Evolutionary conservation across 1,284 basidiomycete species (phyloP).

Genomic region (Caloboletus firmus): DNA sequence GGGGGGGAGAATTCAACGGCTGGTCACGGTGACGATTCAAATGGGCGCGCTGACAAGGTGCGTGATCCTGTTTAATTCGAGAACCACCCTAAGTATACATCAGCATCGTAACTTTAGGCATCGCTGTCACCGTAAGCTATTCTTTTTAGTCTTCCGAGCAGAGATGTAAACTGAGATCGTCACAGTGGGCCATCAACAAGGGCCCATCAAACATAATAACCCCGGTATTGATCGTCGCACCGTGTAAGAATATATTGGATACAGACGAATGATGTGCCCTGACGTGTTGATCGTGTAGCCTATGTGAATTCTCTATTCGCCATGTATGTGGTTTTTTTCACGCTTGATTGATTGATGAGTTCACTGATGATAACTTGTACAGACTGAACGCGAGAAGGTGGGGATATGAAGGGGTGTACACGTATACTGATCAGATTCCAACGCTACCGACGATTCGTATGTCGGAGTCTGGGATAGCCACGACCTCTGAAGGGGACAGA

Average conservation of each 20-base stretch:
- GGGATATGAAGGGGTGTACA: not conserved
- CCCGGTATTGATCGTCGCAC: not conserved
- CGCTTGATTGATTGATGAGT: not conserved
- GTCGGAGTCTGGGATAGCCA: not conserved
- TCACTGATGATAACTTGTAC: not conserved
- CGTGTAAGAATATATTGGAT: not conserved
- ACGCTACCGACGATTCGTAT: not conserved
- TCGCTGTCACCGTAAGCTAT: not conserved
- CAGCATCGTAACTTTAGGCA: not conserved
- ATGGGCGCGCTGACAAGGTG: conserved; percentile 6
- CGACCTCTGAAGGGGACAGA: no score
- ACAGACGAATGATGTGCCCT: not conserved
- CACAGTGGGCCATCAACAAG: not conserved
- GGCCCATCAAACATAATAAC: not conserved
- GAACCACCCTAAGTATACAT: not conserved
- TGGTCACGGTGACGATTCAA: not conserved
- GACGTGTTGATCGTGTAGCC: not conserved
- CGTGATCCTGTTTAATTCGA: not conserved
- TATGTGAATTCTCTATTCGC: conserved; percentile 1
- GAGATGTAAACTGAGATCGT: not conserved
- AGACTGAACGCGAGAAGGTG: not conserved
- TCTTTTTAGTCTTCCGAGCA: not conserved
- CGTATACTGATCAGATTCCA: not conserved
- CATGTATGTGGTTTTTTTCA: not conserved
- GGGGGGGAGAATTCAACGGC: not conserved